Conservation (phyloP, 2,329 filamentous ascomycete species). For the Penicillium sp. region DNA sequence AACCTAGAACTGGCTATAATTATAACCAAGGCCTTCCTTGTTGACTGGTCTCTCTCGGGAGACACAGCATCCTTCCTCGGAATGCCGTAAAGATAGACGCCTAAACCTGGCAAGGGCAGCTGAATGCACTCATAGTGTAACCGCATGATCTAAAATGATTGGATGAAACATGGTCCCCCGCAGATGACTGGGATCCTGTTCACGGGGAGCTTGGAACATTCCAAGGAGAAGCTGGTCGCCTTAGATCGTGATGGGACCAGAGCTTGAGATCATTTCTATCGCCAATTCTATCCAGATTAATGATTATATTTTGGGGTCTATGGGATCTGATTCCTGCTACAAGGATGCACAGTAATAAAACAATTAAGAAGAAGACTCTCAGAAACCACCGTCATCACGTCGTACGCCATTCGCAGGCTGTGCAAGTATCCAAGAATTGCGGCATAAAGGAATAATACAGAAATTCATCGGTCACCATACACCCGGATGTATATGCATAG, state of each 20-base stretch:
- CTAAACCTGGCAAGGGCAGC: neutral
- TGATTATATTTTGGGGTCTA: neutral
- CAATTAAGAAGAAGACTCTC: constrained; percentile 6
- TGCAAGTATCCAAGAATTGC: neutral
- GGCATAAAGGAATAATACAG: neutral
- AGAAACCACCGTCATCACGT: constrained; percentile 19
- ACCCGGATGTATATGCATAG: constrained; percentile 25
- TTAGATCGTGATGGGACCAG: neutral
- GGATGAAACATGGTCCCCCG: neutral
- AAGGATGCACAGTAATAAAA: constrained; percentile 9
- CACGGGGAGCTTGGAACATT: neutral
- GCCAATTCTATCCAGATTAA: neutral
- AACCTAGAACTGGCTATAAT: neutral
- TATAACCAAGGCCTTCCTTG: neutral
- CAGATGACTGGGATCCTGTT: neutral
- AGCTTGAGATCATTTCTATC: neutral
- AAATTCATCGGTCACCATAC: constrained; percentile 8
- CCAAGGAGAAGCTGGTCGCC: neutral
- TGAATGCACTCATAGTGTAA: too few species aligned
- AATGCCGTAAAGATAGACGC: neutral
- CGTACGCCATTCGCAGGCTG: constrained; percentile 14
- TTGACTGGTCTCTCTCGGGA: neutral
- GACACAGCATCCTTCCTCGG: neutral
- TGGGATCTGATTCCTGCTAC: neutral
- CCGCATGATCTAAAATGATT: too few species aligned